These are phyloP conservation scores for Pholiota conissans DNA, from an alignment of 768 basidiomycete genomes.

Conservation along the genomic window DNA sequence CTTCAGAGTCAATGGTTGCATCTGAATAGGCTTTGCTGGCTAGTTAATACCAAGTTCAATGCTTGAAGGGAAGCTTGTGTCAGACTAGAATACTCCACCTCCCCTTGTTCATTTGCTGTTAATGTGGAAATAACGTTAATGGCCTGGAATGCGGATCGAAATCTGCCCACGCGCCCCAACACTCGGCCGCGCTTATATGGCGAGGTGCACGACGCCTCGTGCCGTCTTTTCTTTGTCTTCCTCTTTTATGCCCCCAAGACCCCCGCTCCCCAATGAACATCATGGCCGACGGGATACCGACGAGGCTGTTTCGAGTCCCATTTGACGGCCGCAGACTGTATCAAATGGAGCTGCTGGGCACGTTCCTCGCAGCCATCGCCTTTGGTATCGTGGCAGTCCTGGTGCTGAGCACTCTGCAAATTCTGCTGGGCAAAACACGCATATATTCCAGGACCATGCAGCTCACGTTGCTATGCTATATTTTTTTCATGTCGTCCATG, in stretches of 20 bases:
- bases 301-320: background rate
- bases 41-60: no score
- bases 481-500: background rate
- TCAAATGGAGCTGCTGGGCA: slow-evolving; percentile 4
- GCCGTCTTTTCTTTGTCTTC: background rate
- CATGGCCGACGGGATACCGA: slow-evolving; percentile 7
- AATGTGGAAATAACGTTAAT: background rate
- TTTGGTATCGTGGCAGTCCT: background rate
- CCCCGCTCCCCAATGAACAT: background rate
- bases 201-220: background rate
- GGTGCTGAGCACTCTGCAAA: background rate
- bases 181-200: background rate
- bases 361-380: background rate
- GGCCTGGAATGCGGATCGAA: background rate
- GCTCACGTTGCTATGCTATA: background rate
- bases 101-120: background rate
- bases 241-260: background rate
- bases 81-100: background rate
- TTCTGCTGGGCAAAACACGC: background rate
- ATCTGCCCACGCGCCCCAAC: background rate
- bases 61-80: background rate
- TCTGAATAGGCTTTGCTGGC: no score
- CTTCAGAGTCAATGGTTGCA: no score
- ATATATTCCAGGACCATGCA: slow-evolving; percentile 1
- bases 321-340: background rate